These are phyloP conservation scores for Monosporascus sp. DNA, from an alignment of 2,329 filamentous ascomycete species.

Conservation along the genomic window DNA sequence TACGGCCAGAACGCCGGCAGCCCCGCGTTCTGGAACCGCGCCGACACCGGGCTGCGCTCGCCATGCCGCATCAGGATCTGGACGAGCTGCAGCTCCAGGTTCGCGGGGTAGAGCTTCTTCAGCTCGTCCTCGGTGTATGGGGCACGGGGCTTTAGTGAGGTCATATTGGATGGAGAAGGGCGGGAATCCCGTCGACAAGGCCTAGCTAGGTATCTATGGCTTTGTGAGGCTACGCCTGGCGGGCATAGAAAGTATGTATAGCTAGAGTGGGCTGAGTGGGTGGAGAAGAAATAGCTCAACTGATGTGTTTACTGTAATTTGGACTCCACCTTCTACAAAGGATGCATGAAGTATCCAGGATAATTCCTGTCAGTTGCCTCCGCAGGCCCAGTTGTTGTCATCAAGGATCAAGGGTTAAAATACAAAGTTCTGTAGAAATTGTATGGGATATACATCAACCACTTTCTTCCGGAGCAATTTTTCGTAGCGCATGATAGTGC, in stretches of 20 bases:
- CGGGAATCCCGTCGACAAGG: not conserved
- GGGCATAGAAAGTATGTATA: no score
- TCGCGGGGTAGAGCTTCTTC: conserved; percentile 70
- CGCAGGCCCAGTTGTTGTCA: no score
- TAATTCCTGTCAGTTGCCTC: no score
- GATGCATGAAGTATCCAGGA: no score
- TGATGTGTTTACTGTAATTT: not conserved
- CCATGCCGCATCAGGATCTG: conserved; percentile 81
- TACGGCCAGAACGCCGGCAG: conserved; percentile 80
- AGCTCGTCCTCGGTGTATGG: conserved; percentile 82
- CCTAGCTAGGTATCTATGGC: no score
- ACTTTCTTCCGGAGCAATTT: no score
- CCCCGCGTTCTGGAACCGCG: conserved; percentile 79
- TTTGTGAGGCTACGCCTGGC: no score
- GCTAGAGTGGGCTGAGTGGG: not conserved
- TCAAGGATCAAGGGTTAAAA: no score
- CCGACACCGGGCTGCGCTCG: conserved; percentile 76
- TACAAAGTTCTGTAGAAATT: no score
- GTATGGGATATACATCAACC: no score
- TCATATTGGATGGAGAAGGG: conserved; percentile 51
- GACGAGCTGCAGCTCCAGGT: conserved; percentile 79
- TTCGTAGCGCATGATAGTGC: no score
- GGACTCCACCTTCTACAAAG: no score
- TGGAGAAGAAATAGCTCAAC: not conserved
- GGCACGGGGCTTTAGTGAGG: conserved; percentile 65